These are phyloP conservation scores for Saccharum hybrid DNA, from an alignment of 202 grass and related monocot genomes.

Conservation along the genomic window DNA sequence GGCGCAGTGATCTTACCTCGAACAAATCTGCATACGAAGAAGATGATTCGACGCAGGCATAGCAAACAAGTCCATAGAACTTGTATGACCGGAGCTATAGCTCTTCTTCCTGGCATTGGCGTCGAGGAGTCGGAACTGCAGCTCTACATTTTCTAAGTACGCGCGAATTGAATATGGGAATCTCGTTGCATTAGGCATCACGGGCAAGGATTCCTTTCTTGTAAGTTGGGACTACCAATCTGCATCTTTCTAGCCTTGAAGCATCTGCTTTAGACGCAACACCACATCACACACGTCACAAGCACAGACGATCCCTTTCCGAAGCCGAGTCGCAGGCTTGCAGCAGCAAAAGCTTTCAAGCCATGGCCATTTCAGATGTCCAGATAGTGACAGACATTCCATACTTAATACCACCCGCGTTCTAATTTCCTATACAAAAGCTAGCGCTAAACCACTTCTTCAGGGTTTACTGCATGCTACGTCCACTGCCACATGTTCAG, in stretches of 20 bases:
- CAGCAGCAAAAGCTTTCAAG: neutral
- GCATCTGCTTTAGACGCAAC: neutral
- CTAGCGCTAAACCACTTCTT: slow-evolving; percentile 37
- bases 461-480: slow-evolving; percentile 35
- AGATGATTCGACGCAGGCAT: neutral
- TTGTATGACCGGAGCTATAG: neutral
- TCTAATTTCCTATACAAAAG: slow-evolving; percentile 53
- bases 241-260: slow-evolving; percentile 15
- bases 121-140: neutral
- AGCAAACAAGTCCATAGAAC: slow-evolving; percentile 15
- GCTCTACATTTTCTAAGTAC: neutral
- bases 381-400: neutral
- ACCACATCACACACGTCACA: neutral
- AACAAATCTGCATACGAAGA: neutral
- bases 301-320: neutral
- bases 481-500: slow-evolving; percentile 33
- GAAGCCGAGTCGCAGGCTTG: neutral
- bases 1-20: neutral
- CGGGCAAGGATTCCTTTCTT: slow-evolving; percentile 27
- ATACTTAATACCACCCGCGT: neutral
- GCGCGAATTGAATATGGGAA: neutral
- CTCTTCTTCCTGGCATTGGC: neutral
- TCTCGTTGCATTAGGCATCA: neutral
- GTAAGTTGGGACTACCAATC: neutral
- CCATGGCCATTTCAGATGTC: slow-evolving; percentile 1